Evolutionary conservation across 2,329 filamentous ascomycete species (phyloP), one percentile per base, ranked within the genome.

Genomic region (Penicillium sp.): DNA sequence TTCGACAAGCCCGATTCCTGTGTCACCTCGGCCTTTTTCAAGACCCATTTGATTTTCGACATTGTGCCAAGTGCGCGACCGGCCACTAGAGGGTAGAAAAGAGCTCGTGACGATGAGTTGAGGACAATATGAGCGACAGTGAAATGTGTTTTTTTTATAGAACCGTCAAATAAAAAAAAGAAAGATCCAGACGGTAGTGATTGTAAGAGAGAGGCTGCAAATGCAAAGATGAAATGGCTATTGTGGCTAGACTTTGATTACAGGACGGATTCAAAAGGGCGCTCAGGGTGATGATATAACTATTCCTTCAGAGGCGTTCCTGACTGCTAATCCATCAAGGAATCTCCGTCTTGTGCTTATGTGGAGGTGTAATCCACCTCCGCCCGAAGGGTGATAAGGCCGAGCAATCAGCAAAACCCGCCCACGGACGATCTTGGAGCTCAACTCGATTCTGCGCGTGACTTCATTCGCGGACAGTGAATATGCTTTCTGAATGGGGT

Each of bases 1-100:
- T 79, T 83, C 6, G 83, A 86, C 61, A 96, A 77, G 39, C 88
- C 88, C 1, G 84, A 81, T 68, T 95, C 90, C 46, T 79, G 73
- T 47, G 86, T 78, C 49, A 93, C 86, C 39, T 86, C 83, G 48
- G 90, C 65, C 73, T 81, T 90, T 57, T 75, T 61, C 40, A 72
- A 60, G 38, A 58, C 54, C 52, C 53, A 57, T 48, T 58, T 59
- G 35, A 68, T 43, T 27, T 46, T 60, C 27, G 57, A 49, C 64
- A 65, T 67, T 29, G 43, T 60, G 45, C 35, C 9, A 9, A 11
- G 4, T 18, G 11, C 29, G 29, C 29, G 4, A 5, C 29, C 29
- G 4, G 29, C 29, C 7, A 4, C 29, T 32, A 8, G 29, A 18
- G 18, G 18, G 3, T 18, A 18, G 18, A 3, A 18, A 18, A 18